These are phyloP conservation scores for Globisporangium recalcitrans DNA, from an alignment of 352 stramenopile genomes.

Conservation along the genomic window DNA sequence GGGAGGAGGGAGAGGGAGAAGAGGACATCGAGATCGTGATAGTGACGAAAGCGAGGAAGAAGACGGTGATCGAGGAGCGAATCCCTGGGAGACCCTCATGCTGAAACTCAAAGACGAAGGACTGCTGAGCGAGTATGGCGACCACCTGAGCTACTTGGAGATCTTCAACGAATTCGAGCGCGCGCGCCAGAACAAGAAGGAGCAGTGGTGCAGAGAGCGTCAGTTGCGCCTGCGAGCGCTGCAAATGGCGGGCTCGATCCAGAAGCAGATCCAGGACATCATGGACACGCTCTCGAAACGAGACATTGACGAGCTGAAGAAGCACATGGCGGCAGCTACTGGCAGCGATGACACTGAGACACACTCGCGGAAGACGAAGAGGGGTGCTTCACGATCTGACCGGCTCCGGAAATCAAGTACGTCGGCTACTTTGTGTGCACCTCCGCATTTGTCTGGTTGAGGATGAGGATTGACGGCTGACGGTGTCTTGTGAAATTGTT, in stretches of 20 bases:
- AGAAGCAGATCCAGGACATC: conserved; percentile 59
- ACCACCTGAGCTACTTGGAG: conserved; percentile 50
- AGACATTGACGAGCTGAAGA: conserved; percentile 25
- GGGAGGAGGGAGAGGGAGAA: neutral
- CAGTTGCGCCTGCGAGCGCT: conserved; percentile 49
- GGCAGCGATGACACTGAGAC: neutral
- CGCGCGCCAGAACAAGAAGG: conserved; percentile 17
- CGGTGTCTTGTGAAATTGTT: neutral
- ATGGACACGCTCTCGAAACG: conserved; percentile 25
- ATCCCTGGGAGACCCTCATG: conserved; percentile 36
- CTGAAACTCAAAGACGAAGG: conserved; percentile 31
- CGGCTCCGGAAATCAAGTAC: conserved; percentile 31
- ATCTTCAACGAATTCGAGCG: conserved; percentile 42
- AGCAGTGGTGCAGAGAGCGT: conserved; percentile 49
- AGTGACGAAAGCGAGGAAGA: conserved; percentile 19
- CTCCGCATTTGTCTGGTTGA: too few species aligned
- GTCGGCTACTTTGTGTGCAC: too few species aligned
- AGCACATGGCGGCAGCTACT: neutral
- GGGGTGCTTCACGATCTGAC: conserved; percentile 20
- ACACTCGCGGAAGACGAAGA: neutral
- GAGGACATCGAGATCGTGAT: neutral
- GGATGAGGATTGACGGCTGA: neutral
- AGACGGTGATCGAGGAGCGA: conserved; percentile 9
- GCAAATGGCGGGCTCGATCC: conserved; percentile 44
- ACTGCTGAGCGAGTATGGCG: conserved; percentile 46